Conservation (phyloP, 2,329 filamentous ascomycete species). For the Neoascochyta sp. region DNA sequence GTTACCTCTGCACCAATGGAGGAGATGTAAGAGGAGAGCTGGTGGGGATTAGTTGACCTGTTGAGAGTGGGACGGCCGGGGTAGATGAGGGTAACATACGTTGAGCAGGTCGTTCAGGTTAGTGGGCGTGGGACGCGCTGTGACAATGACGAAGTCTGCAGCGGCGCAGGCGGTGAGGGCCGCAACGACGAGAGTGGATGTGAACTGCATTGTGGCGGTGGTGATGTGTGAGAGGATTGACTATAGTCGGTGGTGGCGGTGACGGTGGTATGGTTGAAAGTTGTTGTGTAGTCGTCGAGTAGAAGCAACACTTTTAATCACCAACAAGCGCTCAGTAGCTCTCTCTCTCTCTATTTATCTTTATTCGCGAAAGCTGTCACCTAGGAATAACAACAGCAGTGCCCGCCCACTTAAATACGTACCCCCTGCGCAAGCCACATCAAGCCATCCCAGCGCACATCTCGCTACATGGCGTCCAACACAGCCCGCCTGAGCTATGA, state of each 20-base stretch:
- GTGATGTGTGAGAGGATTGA: neutral
- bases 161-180: constrained; percentile 14
- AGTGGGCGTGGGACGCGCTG: constrained; percentile 11
- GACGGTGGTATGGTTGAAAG: neutral
- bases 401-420: too few relatives aligned
- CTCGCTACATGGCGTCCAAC: too few relatives aligned
- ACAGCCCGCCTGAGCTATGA: too few relatives aligned
- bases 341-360: too few relatives aligned
- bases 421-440: too few relatives aligned
- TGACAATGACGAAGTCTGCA: constrained; percentile 22
- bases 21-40: constrained; percentile 14
- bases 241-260: too few relatives aligned
- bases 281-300: too few relatives aligned
- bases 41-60: constrained; percentile 2
- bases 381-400: too few relatives aligned
- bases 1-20: constrained; percentile 12
- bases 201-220: constrained; percentile 15
- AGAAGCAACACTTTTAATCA: too few relatives aligned
- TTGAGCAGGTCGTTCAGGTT: constrained; percentile 14
- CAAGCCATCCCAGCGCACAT: too few relatives aligned
- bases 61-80: neutral
- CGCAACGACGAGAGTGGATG: constrained; percentile 15
- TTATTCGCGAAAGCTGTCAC: too few relatives aligned
- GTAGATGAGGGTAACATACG: constrained; percentile 6
- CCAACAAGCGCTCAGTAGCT: too few relatives aligned